Conservation (phyloP, 78 protist species). For the Dictyostelium discoideum region DNA sequence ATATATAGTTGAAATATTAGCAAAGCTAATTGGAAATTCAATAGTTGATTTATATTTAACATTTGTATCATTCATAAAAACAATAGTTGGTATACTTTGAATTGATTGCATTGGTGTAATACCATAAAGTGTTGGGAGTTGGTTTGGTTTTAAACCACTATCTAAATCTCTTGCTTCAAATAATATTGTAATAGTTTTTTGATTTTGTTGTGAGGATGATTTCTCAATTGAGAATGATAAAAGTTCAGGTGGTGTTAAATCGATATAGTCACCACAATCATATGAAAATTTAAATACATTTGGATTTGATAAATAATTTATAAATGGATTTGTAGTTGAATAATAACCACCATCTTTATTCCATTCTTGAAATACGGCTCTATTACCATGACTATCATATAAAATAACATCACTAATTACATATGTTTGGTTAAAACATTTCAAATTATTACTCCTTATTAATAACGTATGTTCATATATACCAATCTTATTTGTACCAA, state of each 20-base stretch:
- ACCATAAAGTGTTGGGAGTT: background rate
- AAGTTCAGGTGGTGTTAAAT: background rate
- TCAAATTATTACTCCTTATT: background rate
- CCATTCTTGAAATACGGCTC: background rate
- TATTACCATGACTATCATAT: background rate
- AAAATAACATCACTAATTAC: background rate
- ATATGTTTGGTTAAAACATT: background rate
- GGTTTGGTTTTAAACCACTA: background rate
- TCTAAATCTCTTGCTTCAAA: background rate
- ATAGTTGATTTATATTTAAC: background rate
- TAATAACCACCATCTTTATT: background rate
- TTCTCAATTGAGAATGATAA: background rate
- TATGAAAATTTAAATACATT: background rate
- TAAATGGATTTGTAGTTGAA: background rate
- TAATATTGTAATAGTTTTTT: background rate
- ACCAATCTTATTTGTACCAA: background rate
- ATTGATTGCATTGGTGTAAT: background rate
- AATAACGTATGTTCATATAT: background rate
- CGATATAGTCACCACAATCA: background rate
- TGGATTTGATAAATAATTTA: background rate
- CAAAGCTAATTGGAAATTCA: background rate
- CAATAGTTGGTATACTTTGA: background rate
- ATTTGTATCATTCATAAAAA: background rate
- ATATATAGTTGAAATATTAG: background rate
- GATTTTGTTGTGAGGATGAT: background rate